A percentile compares a stretch with the other conserved stretches of the same genome.
Conservation (phyloP, 768 basidiomycete genomes). For the Leucocoprinus leucothites region DNA sequence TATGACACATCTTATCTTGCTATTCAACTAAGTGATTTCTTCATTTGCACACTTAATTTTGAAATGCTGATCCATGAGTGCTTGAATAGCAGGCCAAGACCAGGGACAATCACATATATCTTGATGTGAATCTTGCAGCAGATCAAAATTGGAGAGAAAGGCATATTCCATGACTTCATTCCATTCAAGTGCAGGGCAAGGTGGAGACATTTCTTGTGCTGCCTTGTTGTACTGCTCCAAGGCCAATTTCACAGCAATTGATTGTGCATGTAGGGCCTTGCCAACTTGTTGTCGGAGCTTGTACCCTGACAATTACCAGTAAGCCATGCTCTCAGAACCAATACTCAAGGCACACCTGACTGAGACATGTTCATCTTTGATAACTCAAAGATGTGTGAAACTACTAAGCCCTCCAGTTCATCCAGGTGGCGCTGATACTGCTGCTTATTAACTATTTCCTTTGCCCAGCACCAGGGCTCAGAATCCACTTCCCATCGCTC, state of each 20-base stretch:
- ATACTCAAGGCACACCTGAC: conserved; percentile 18
- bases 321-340: too few relatives aligned
- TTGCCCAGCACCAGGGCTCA: conserved; percentile 10
- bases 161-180: conserved; percentile 1
- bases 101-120: not conserved
- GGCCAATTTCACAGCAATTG: conserved; percentile 3
- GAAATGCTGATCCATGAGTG: conserved; percentile 4
- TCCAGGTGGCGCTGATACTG: conserved; percentile 19
- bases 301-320: not conserved
- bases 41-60: conserved; percentile 9
- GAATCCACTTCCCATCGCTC: conserved; percentile 13
- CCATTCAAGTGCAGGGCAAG: not conserved
- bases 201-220: not conserved
- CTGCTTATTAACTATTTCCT: not conserved
- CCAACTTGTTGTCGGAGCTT: not conserved
- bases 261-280: conserved; percentile 1
- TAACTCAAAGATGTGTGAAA: conserved; percentile 23
- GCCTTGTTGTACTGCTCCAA: conserved; percentile 5
- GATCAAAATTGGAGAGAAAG: conserved; percentile 8
- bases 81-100: not conserved
- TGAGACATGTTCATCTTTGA: conserved; percentile 23
- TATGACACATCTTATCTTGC: conserved; percentile 4
- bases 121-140: not conserved
- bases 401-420: conserved; percentile 18
- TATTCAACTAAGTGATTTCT: conserved; percentile 5